phyloP scores from a whole-genome alignment of 257 asterid genomes.

The Sherardia arvensis region DNA sequence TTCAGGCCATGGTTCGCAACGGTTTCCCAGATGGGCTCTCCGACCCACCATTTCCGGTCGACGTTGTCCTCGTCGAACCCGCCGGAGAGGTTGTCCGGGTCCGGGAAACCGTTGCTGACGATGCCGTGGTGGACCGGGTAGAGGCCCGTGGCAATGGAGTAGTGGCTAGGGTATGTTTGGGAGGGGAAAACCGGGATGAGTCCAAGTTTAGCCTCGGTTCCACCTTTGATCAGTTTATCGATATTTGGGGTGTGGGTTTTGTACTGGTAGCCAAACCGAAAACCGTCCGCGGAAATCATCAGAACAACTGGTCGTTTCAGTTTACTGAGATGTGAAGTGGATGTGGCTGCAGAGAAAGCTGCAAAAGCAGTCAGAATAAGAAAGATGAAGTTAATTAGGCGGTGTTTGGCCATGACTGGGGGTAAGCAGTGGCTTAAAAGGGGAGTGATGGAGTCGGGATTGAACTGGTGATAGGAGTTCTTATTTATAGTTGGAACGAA shows the following conservation, averaged over 20 bases:
- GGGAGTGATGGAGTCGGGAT: too few relatives aligned
- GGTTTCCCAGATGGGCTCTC: conserved; percentile 72
- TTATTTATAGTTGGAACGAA: too few relatives aligned
- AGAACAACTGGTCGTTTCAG: conserved; percentile 48
- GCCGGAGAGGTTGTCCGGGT: conserved; percentile 28
- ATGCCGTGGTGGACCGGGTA: conserved; percentile 64
- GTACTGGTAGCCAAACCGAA: conserved; percentile 64
- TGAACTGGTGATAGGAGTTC: too few relatives aligned
- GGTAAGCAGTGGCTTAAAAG: too few relatives aligned
- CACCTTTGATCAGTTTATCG: conserved; percentile 35
- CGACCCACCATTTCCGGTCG: conserved; percentile 65
- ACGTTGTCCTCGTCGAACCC: conserved; percentile 38
- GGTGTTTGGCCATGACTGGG: background rate
- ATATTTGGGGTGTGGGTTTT: conserved; percentile 47
- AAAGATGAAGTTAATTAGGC: background rate
- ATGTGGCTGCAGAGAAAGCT: background rate
- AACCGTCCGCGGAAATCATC: conserved; percentile 56
- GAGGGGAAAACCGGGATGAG: conserved; percentile 61
- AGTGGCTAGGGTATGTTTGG: conserved; percentile 56
- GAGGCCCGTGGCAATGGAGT: conserved; percentile 55
- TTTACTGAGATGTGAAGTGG: conserved; percentile 31
- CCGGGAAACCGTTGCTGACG: conserved; percentile 43
- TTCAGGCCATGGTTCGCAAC: conserved; percentile 42
- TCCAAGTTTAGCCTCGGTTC: conserved; percentile 53
- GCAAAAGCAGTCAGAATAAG: background rate